Evolutionary conservation across 768 basidiomycete species (phyloP), one percentile per base, ranked within the genome.

Genomic region (Xerocomellus dryophilus): DNA sequence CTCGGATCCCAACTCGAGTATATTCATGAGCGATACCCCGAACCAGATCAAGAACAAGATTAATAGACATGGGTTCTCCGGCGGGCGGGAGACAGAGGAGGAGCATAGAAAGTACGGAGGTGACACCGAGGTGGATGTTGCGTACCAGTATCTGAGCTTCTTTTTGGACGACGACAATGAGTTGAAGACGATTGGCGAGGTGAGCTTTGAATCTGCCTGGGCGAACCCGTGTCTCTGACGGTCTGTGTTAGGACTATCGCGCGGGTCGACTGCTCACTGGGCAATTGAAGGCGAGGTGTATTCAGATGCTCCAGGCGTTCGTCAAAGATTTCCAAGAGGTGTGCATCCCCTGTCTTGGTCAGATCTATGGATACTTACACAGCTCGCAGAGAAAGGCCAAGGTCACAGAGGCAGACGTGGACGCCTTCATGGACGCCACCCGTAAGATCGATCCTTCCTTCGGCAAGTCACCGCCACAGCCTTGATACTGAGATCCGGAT

Each of bases 11-110:
- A 96, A 94, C 73, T 90, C 88, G 59, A 90, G 90, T 59, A 95
- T 99, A 61, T 98, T 81, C 77, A 98, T 99, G 96, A 92, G 80
- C 31, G 97, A 99, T 69, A 91, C 89, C 54, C 78, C 85, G 4
- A 84, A 83, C 52, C 91, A 95, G 72, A 98, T 99, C 74, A 96
- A 97, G 76, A 97, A 93, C 69, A 99, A 99, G 77, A 83, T 99
- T 65, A 97, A 93, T 68, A 85, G 79, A 62, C 93, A 99, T 65
- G 97, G 93, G 3, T 99, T 98, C 73, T 94, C 91, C 1, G 97
- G 97, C 10, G 97, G 97, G 20, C 78, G 83, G 67, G 95, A 94
- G 72, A 93, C 93, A n/a, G 88, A 93, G 71, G 96, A 98, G 71
- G 92, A 97, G 56, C 97, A 99, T 68, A 68, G 93, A 58, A 80